phyloP scores from a whole-genome alignment of 108 stramenopile species.

The Nitzschia palea region DNA sequence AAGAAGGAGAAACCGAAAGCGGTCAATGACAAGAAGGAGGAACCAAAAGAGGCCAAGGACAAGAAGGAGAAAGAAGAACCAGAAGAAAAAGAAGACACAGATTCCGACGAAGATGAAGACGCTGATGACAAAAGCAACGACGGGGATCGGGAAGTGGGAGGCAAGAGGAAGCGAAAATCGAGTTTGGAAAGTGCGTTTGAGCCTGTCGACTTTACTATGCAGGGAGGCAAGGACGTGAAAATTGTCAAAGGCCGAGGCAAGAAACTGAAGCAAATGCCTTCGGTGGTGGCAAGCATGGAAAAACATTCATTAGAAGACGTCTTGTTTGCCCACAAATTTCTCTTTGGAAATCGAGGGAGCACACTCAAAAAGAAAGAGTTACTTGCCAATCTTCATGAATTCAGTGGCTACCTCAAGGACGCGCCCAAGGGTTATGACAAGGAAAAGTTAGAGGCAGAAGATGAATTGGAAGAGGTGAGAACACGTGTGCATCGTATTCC shows the following conservation, averaged over 20 bases:
- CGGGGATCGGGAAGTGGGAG: conserved; percentile 1
- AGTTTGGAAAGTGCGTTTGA: conserved; percentile 9
- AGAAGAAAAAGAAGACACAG: background rate
- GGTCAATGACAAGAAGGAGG: no score
- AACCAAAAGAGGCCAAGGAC: conserved; percentile 6
- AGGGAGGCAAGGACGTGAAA: conserved; percentile 2
- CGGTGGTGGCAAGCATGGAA: conserved; percentile 25
- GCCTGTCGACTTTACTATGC: conserved; percentile 45
- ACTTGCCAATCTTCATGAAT: conserved; percentile 36
- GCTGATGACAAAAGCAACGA: conserved; percentile 9
- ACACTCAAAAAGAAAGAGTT: conserved; percentile 22
- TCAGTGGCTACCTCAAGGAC: conserved; percentile 45
- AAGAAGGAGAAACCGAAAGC: conserved; percentile 1
- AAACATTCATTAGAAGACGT: conserved; percentile 22
- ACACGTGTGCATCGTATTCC: no score
- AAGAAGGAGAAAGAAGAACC: conserved; percentile 5
- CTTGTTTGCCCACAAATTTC: conserved; percentile 32
- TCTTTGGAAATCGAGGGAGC: conserved; percentile 21
- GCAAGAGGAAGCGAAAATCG: conserved; percentile 27
- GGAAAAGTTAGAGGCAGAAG: conserved; percentile 28
- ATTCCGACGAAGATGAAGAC: conserved; percentile 1
- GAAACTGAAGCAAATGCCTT: conserved; percentile 22
- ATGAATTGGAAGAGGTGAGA: conserved; percentile 50
- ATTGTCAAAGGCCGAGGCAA: conserved; percentile 38
- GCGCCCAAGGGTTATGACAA: conserved; percentile 26